These are phyloP conservation scores for Avena atlantica DNA, from an alignment of 176 grass and related monocot species.

Conservation along the genomic window DNA sequence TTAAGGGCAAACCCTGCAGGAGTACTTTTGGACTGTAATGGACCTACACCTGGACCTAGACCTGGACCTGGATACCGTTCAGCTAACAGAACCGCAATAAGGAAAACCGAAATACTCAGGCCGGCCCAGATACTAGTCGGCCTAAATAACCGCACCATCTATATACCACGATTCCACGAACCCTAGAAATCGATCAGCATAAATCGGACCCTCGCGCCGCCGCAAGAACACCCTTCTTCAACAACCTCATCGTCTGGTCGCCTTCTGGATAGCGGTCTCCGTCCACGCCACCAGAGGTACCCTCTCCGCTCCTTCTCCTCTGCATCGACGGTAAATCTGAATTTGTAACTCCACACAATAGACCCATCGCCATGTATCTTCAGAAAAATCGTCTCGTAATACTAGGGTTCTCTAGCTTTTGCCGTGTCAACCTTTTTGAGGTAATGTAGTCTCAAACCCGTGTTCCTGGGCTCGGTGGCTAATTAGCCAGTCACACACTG, in stretches of 20 bases:
- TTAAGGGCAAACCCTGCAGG: no score
- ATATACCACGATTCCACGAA: not conserved
- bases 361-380: not conserved
- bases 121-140: not conserved
- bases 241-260: not conserved
- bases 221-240: not conserved
- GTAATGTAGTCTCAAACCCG: not conserved
- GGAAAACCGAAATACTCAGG: not conserved
- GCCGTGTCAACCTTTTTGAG: not conserved
- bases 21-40: no score
- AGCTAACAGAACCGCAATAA: not conserved
- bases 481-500: conserved; percentile 67
- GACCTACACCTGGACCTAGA: no score
- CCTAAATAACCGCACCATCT: not conserved
- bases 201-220: not conserved
- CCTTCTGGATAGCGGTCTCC: not conserved
- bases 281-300: not conserved
- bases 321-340: not conserved
- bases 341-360: not conserved
- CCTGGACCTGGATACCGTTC: no score
- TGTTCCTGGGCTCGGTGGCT: conserved; percentile 40
- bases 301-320: not conserved
- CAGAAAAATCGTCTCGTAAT: not conserved
- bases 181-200: not conserved
- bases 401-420: not conserved